Conservation (phyloP, 345 rosid genomes). For the Corymbia maculata region DNA sequence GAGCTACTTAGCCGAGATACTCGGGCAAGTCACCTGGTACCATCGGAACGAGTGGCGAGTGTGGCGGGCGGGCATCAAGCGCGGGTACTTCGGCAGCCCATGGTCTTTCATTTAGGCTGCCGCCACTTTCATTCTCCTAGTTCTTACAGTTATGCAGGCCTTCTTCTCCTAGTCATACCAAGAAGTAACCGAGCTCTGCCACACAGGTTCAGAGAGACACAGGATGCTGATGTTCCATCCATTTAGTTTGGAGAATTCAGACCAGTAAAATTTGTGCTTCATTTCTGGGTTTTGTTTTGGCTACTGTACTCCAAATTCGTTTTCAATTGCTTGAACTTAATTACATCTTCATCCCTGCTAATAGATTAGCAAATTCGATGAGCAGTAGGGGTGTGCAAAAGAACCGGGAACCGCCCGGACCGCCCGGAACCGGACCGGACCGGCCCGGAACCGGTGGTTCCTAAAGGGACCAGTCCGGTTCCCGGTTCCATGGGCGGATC, state of each 20-base stretch:
- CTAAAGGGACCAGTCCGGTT: no score
- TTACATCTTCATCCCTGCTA: no score
- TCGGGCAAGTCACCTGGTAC: not conserved
- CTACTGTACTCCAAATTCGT: no score
- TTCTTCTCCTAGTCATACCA: not conserved
- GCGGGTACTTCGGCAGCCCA: not conserved
- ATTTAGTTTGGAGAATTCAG: not conserved
- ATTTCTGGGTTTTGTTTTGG: not conserved
- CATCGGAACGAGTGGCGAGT: not conserved
- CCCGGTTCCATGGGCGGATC: no score
- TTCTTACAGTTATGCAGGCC: not conserved
- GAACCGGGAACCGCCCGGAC: no score
- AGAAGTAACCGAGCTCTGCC: not conserved
- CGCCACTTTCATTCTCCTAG: not conserved
- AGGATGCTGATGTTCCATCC: not conserved
- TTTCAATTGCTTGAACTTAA: no score
- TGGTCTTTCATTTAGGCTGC: not conserved
- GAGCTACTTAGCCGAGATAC: rapidly evolving
- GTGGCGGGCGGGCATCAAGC: not conserved
- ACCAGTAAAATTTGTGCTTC: not conserved
- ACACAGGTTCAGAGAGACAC: not conserved
- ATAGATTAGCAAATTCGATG: no score
- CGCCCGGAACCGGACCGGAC: no score
- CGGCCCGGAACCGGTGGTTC: no score
- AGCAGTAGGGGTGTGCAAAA: no score